Percentiles rank a stretch among this genome's conserved stretches.
phyloP scores from a whole-genome alignment of 2,329 filamentous ascomycete genomes.

The Cladophialophora exuberans region DNA sequence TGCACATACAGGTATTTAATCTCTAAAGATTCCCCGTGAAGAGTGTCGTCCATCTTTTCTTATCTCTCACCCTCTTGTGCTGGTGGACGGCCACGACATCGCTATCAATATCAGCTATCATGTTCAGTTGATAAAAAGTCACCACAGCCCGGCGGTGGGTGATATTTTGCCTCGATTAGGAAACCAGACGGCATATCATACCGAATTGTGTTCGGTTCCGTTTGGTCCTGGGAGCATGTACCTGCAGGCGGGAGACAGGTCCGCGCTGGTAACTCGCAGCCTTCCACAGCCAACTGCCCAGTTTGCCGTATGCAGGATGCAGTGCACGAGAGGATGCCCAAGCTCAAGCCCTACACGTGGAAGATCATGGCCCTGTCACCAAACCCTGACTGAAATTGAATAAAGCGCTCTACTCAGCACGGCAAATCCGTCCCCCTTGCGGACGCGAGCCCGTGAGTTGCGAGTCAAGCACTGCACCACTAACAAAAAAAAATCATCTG shows the following conservation, averaged over 20 bases:
- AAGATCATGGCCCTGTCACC: background rate
- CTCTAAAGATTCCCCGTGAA: background rate
- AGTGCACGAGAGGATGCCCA: background rate
- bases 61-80: background rate
- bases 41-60: conserved; percentile 1
- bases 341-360: background rate
- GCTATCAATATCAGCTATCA: background rate
- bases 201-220: background rate
- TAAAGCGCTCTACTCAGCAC: too few relatives aligned
- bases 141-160: conserved; percentile 2
- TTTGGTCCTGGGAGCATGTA: background rate
- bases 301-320: background rate
- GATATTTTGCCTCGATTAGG: conserved; percentile 29
- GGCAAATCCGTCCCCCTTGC: background rate
- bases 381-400: background rate
- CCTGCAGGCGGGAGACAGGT: background rate
- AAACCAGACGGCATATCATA: conserved; percentile 11
- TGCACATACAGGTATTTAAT: conserved; percentile 3
- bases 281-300: background rate
- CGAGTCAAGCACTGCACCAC: too few relatives aligned
- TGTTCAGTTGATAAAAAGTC: background rate
- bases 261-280: background rate
- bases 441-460: background rate
- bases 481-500: background rate
- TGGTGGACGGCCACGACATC: background rate